Base-by-base conservation (phyloP, 2,329 filamentous ascomycete genomes). In the Ophiosphaerella herpotricha region DNA sequence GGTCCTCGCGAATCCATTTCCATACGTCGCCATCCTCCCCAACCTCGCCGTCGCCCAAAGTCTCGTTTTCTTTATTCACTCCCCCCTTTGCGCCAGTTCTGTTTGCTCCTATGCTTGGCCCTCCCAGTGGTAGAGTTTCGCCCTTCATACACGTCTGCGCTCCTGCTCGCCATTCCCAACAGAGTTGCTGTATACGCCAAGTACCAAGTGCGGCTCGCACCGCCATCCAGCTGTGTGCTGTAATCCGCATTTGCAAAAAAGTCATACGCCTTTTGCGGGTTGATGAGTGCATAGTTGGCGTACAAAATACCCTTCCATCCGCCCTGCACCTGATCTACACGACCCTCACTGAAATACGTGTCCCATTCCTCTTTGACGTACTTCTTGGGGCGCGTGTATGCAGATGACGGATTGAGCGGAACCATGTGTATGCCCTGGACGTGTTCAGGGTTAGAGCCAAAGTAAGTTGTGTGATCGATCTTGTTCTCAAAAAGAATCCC, bases 401-500 rank as follows among this genome's bases (percentile, higher is more conserved):
- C 80, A 0, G 88, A 88, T 50, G 82, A 80, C 1, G 90, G 86
- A 48, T 90, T 81, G 33, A 93, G 76, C 0, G 90, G 90, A 36
- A 95, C 82, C 90, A 95, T 94, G 73, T 94, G 89, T 60, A 95
- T 94, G 44, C 72, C 85, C 67, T 87, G 77, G 42, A 96, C 83
- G 64, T 85, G 91, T 75, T 95, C 90, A 4, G 76, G 50, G 18
- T 71, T 69, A 8, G 46, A 73, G 35, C 91, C 91, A 66, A 99
- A 99, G 74, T 92, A 97, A 0, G 94, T 74, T 4, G 89, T 89
- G 73, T 97, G 92, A 71, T 99, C 91, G 49, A 92, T 82, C 74
- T 99, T 99, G 78, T 97, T 97, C 76, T 97, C 94, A 64, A 97
- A 97, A 11, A 96, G 72, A 4, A 87, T 86, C 7, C 84, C 84